phyloP scores from a whole-genome alignment of 768 basidiomycete species.

The Hericium erinaceus region DNA sequence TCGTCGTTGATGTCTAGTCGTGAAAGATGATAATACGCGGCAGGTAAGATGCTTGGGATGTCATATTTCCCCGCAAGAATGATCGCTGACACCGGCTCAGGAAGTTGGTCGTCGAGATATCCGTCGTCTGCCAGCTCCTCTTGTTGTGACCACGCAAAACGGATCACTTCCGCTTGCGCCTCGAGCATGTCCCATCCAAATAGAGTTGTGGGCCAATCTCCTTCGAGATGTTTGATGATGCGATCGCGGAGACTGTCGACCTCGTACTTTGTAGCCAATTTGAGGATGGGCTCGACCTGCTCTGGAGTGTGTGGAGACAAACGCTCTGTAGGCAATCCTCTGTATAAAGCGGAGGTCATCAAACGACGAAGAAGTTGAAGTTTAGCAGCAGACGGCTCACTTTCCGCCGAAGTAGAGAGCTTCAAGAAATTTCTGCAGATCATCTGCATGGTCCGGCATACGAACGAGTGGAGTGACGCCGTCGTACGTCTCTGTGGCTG shows the following conservation, averaged over 20 bases:
- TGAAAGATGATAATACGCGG: not conserved
- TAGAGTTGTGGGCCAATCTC: conserved; percentile 6
- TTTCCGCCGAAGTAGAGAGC: not conserved
- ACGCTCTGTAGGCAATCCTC: not conserved
- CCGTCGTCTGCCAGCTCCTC: not conserved
- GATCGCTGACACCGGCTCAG: not conserved
- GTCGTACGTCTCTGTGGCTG: not conserved
- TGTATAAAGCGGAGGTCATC: not conserved
- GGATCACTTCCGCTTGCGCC: not conserved
- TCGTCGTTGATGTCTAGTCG: not conserved
- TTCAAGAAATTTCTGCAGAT: conserved; percentile 6
- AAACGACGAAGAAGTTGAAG: not conserved
- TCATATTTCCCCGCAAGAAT: not conserved
- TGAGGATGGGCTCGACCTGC: conserved; percentile 2
- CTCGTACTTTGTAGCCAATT: conserved; percentile 10
- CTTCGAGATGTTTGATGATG: conserved; percentile 6
- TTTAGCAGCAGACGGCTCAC: not conserved
- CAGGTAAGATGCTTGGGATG: not conserved
- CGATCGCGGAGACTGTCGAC: conserved; percentile 1
- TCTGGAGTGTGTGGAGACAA: not conserved
- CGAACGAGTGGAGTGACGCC: conserved; percentile 3
- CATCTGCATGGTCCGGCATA: conserved; percentile 4
- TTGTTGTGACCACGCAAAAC: no score
- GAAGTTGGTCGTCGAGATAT: not conserved
- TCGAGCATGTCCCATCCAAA: not conserved